These are phyloP conservation scores for Eruca vesicaria DNA, from an alignment of 441 rosid genomes.

Conservation along the genomic window DNA sequence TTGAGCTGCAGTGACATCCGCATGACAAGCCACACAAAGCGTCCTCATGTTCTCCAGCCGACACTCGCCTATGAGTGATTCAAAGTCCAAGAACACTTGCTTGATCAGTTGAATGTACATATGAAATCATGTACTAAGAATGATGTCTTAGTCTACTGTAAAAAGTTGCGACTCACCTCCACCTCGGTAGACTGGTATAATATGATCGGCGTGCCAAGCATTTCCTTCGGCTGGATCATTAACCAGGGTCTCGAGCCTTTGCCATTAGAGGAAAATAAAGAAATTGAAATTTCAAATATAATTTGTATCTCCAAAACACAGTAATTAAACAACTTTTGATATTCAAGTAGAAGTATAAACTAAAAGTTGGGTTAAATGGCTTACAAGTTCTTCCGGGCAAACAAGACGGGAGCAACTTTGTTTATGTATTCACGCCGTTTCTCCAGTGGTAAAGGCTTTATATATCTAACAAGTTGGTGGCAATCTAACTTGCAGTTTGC, in stretches of 20 bases:
- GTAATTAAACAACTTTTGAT: background rate
- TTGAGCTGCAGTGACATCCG: slow-evolving; percentile 80
- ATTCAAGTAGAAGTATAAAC: background rate
- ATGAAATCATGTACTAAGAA: background rate
- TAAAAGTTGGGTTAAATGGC: slow-evolving; percentile 27
- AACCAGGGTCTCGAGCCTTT: slow-evolving; percentile 79
- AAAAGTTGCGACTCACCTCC: slow-evolving; percentile 58
- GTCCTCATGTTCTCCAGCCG: slow-evolving; percentile 95
- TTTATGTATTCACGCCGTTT: slow-evolving; percentile 56
- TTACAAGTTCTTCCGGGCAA: slow-evolving; percentile 65
- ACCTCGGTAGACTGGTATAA: slow-evolving; percentile 85
- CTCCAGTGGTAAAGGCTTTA: slow-evolving; percentile 71
- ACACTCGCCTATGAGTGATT: slow-evolving; percentile 72
- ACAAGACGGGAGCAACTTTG: slow-evolving; percentile 70
- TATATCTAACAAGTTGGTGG: slow-evolving; percentile 70
- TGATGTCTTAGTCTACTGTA: background rate
- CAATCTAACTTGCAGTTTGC: slow-evolving; percentile 82
- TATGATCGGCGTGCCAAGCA: slow-evolving; percentile 98
- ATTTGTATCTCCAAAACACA: background rate
- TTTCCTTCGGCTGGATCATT: slow-evolving; percentile 81
- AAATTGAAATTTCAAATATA: background rate
- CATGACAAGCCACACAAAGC: slow-evolving; percentile 92
- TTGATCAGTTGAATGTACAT: slow-evolving; percentile 3
- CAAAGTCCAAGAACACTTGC: background rate
- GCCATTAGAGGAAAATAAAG: slow-evolving; percentile 23